phyloP scores from a whole-genome alignment of 2,329 filamentous ascomycete genomes.

The Ophiostoma ulmi region DNA sequence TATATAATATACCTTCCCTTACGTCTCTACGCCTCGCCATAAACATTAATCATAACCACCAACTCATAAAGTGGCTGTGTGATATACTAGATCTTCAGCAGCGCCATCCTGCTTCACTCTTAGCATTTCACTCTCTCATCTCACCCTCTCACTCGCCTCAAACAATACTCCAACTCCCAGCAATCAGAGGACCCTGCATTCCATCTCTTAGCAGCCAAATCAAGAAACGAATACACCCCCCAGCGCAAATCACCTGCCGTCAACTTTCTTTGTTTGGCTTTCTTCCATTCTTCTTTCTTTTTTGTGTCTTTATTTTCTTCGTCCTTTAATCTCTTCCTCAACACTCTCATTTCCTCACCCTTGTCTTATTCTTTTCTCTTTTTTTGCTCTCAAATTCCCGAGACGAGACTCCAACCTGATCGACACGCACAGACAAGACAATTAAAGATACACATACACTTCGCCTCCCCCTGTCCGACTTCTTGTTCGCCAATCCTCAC shows the following conservation, averaged over 20 bases:
- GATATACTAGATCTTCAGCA: slow-evolving; percentile 1
- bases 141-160: not conserved
- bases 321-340: not conserved
- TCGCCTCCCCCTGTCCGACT: slow-evolving; percentile 6
- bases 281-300: slow-evolving; percentile 11
- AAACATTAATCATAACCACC: not conserved
- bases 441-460: slow-evolving; percentile 1
- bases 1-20: not conserved
- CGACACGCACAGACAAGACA: not conserved
- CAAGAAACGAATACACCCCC: slow-evolving; percentile 1
- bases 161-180: slow-evolving; percentile 4
- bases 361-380: not conserved
- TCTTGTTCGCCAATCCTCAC: slow-evolving; percentile 6
- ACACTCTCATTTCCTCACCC: not conserved
- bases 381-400: not conserved
- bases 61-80: not conserved
- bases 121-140: not conserved
- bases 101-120: not conserved
- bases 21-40: not conserved
- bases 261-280: slow-evolving; percentile 16
- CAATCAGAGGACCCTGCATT: slow-evolving; percentile 20
- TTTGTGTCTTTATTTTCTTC: not conserved
- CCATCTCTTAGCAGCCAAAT: slow-evolving; percentile 9
- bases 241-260: slow-evolving; percentile 16
- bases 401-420: not conserved